Percentiles rank a stretch among this genome's conserved stretches.
Conservation (phyloP, 495 filamentous ascomycete species). For the Chaetomium fimeti region DNA sequence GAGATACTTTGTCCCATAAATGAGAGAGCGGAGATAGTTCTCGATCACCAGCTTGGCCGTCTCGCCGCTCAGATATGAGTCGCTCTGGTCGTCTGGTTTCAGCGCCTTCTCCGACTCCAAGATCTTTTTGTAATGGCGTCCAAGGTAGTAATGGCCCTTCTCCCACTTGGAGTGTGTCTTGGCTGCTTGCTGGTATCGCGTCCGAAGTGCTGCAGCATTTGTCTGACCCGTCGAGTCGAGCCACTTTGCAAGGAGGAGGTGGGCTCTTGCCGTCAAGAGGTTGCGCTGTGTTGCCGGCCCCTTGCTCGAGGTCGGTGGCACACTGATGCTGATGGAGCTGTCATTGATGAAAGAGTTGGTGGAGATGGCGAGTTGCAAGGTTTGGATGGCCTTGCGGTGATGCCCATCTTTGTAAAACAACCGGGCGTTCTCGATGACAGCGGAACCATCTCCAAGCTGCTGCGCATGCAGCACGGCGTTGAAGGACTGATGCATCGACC, state of each 20-base stretch:
- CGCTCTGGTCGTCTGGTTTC: slow-evolving; percentile 60
- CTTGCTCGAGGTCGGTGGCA: slow-evolving; percentile 47
- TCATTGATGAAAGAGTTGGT: slow-evolving; percentile 60
- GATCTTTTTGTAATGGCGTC: slow-evolving; percentile 96
- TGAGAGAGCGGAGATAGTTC: slow-evolving; percentile 83
- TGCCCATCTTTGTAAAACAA: slow-evolving; percentile 94
- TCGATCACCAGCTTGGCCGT: slow-evolving; percentile 85
- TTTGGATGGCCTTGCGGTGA: slow-evolving; percentile 92
- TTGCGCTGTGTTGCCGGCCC: slow-evolving; percentile 50
- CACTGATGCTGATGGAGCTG: slow-evolving; percentile 33
- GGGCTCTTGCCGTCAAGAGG: slow-evolving; percentile 62
- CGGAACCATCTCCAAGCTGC: slow-evolving; percentile 75
- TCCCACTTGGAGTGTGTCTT: slow-evolving; percentile 72
- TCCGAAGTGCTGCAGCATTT: slow-evolving; percentile 69
- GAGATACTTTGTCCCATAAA: slow-evolving; percentile 88
- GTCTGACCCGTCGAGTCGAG: slow-evolving; percentile 89
- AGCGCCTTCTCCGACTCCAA: slow-evolving; percentile 83
- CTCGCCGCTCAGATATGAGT: slow-evolving; percentile 67
- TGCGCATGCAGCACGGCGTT: slow-evolving; percentile 89
- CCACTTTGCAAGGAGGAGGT: slow-evolving; percentile 93
- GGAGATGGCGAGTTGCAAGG: slow-evolving; percentile 76
- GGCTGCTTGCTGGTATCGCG: slow-evolving; percentile 73
- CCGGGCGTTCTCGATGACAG: slow-evolving; percentile 87
- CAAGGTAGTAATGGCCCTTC: slow-evolving; percentile 94
- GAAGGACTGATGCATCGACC: slow-evolving; percentile 80